phyloP scores from a whole-genome alignment of 1,139 yeast genomes.

The Scheffersomyces titani region DNA sequence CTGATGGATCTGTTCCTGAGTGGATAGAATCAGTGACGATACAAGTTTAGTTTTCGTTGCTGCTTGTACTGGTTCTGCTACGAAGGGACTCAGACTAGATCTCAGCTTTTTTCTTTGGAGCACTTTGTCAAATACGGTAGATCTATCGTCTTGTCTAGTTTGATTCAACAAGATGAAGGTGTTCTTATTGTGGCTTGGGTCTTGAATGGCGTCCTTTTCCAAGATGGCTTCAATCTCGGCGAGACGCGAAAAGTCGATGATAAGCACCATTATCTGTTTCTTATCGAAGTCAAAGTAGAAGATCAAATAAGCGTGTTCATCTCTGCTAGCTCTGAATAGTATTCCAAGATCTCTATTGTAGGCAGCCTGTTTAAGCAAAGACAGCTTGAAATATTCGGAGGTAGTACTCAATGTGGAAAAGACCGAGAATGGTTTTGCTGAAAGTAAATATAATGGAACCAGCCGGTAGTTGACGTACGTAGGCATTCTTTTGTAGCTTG shows the following conservation, averaged over 20 bases:
- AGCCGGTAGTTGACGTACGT: conserved; percentile 20
- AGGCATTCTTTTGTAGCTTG: conserved; percentile 5
- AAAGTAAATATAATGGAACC: conserved; percentile 34
- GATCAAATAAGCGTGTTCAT: conserved; percentile 7
- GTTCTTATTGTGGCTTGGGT: background rate
- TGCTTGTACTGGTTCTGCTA: conserved; percentile 4
- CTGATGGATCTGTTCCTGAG: conserved; percentile 34
- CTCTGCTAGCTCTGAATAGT: conserved; percentile 10
- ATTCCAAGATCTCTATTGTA: conserved; percentile 10
- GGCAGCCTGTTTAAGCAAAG: conserved; percentile 16
- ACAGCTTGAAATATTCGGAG: conserved; percentile 24
- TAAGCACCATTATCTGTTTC: conserved; percentile 7
- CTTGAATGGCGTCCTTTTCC: background rate
- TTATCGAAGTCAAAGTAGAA: conserved; percentile 9
- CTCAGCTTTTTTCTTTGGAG: conserved; percentile 27
- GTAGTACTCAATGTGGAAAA: conserved; percentile 26
- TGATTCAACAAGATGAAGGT: background rate
- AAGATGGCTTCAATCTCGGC: conserved; percentile 8
- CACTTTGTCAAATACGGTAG: conserved; percentile 38
- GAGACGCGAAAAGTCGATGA: conserved; percentile 13
- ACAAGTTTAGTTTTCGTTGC: conserved; percentile 10
- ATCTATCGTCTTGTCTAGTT: background rate
- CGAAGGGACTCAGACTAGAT: conserved; percentile 14
- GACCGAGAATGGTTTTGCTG: conserved; percentile 24
- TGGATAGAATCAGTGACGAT: conserved; percentile 21